Conservation (phyloP, 768 basidiomycete genomes). For the Cystobasidium ongulense region DNA sequence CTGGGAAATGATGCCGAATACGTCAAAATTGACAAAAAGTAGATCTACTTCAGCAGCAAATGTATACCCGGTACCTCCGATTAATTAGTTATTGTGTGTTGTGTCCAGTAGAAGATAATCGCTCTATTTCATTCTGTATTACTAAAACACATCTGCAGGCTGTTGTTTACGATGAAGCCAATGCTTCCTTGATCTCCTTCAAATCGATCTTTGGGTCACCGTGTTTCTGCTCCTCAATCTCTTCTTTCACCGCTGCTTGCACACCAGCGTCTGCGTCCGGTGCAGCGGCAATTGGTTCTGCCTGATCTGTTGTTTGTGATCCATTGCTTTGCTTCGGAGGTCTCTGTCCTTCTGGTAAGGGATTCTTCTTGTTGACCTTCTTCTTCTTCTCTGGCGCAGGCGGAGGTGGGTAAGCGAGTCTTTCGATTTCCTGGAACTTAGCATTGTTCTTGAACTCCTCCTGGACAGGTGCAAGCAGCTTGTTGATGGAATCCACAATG, state of each 20-base stretch:
- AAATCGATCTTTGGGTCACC: not conserved
- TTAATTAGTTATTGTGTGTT: no score
- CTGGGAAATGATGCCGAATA: conserved; percentile 54
- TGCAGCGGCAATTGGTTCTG: not conserved
- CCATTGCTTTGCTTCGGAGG: conserved; percentile 3
- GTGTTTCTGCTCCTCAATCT: conserved; percentile 15
- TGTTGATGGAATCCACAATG: conserved; percentile 64
- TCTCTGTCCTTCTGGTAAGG: conserved; percentile 12
- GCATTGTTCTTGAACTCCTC: conserved; percentile 64
- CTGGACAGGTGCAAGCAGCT: conserved; percentile 70
- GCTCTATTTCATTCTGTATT: not conserved
- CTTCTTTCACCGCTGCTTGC: conserved; percentile 19
- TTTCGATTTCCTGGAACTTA: conserved; percentile 71
- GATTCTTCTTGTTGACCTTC: conserved; percentile 31
- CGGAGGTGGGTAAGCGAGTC: conserved; percentile 64
- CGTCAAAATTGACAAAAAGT: conserved; percentile 63
- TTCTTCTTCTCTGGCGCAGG: conserved; percentile 29
- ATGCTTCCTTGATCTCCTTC: not conserved
- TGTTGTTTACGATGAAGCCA: not conserved
- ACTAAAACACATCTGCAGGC: no score
- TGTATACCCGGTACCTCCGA: not conserved
- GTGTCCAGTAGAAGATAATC: not conserved
- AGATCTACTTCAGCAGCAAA: not conserved
- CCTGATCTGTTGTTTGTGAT: not conserved
- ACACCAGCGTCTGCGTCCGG: conserved; percentile 19